These are phyloP conservation scores for Bonia amplexicaulis DNA, from an alignment of 176 grass and related monocot species.

Conservation along the genomic window DNA sequence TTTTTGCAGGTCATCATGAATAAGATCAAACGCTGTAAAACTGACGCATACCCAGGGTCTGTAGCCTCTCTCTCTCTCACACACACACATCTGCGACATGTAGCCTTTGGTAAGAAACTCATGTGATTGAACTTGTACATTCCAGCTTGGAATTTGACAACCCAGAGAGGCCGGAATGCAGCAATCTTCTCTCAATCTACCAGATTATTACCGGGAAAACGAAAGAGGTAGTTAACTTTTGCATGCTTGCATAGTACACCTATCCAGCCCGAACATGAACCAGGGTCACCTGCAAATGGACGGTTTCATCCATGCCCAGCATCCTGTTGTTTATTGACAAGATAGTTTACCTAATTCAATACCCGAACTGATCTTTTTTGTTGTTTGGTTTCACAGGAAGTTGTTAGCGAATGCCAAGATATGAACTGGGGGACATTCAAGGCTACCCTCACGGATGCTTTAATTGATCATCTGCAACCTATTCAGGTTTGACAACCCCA, in stretches of 20 bases:
- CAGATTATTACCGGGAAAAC: conserved; percentile 81
- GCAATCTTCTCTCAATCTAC: conserved; percentile 89
- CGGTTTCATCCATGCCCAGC: conserved; percentile 7
- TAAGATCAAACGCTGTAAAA: conserved; percentile 98
- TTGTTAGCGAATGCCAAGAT: conserved; percentile 70
- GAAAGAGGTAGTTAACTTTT: conserved; percentile 67
- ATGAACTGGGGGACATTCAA: conserved; percentile 99
- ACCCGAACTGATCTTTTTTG: background rate
- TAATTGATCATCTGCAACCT: conserved; percentile 84
- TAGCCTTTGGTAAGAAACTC: background rate
- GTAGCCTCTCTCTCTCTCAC: background rate
- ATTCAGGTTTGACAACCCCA: conserved; percentile 57
- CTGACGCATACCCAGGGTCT: conserved; percentile 80
- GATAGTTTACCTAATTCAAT: background rate
- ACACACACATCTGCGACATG: background rate
- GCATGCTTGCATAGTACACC: conserved; percentile 7
- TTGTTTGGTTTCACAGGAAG: conserved; percentile 55
- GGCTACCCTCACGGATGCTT: conserved; percentile 62
- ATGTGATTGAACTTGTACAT: conserved; percentile 14
- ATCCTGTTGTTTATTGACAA: conserved; percentile 1
- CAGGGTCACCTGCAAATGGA: background rate
- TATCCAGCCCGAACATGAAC: background rate
- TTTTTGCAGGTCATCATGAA: conserved; percentile 70
- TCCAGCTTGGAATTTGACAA: conserved; percentile 89
- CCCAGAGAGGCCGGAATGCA: conserved; percentile 90